Conservation (phyloP, 2,329 filamentous ascomycete genomes). For the Ophiostoma tasmaniense region DNA sequence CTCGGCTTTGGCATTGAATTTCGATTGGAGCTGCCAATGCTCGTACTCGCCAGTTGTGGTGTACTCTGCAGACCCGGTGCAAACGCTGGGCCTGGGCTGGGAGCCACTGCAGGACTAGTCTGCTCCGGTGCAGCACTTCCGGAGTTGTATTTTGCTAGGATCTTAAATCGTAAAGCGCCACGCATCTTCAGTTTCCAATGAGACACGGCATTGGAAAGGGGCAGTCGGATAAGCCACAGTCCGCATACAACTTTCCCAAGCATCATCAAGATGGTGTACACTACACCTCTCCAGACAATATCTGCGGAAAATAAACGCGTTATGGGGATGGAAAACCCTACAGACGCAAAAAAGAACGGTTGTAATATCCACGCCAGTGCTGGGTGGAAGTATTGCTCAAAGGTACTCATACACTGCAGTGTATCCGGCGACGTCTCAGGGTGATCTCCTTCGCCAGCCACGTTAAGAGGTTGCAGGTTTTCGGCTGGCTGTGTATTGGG, state of each 20-base stretch:
- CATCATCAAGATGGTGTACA: slow-evolving; percentile 65
- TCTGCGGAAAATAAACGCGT: slow-evolving; percentile 54
- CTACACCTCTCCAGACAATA: slow-evolving; percentile 62
- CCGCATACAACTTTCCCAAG: slow-evolving; percentile 54
- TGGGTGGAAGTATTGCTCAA: slow-evolving; percentile 33
- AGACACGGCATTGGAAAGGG: neutral
- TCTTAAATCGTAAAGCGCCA: neutral
- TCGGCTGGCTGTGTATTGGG: neutral
- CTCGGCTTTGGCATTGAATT: slow-evolving; percentile 21
- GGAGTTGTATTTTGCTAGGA: neutral
- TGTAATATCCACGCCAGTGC: slow-evolving; percentile 46
- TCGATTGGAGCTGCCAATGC: no score
- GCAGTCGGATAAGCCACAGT: slow-evolving; percentile 34
- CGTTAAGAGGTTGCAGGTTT: neutral
- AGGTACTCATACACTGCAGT: slow-evolving; percentile 23
- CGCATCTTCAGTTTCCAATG: neutral
- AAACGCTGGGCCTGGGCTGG: no score
- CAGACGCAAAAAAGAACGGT: slow-evolving; percentile 66
- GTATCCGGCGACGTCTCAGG: neutral
- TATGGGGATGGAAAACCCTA: slow-evolving; percentile 73
- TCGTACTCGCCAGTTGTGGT: neutral
- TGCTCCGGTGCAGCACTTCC: neutral
- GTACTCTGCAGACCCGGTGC: neutral
- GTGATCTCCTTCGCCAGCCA: neutral
- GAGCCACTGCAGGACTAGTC: neutral